Evolutionary conservation across 371 early-diverging fungal species (phyloP), one percentile per base, ranked within the genome.

Genomic region (Mortierella sp.): DNA sequence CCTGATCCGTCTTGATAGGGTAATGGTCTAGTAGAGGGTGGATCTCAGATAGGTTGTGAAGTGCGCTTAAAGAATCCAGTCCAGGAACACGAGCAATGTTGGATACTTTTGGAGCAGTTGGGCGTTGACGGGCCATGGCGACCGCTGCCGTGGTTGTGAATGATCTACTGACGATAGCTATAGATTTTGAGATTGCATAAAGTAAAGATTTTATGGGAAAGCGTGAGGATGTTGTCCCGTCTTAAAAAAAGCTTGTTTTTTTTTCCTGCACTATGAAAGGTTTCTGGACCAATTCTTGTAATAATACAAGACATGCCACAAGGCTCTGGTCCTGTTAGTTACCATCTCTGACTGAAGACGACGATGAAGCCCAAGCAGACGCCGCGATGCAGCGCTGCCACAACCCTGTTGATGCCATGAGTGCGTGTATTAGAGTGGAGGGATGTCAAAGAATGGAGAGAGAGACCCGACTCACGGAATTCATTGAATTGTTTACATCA

Each of bases 11-110:
- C 61, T 58, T 59, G 45, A 68, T 68, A 9, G 81, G 81, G 65
- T 80, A 74, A 28, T 80, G 81, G 29, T 80, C 81, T 49, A 80
- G 60, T 35, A 80, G 43, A 17, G 81, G 81, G 68, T 80, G 81
- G 45, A 80, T 80, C 65, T 74, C 71, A 13, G 75, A 68, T 19
- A 80, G 75, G 71, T 80, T 61, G 68, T 77, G 78, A 22, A 77
- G 68, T 13, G 55, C 49, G 28, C 45, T 54, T n/a, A 67, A 64
- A 12, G 40, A 13, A 32, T 77, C 76, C 19, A 76, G 53, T 62
- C 76, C 76, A 22, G 76, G 71, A 35, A 71, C 64, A 43, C 76
- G 76, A 23, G 71, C 59, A 42, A 61, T 47, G 13, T 34, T 60
- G 23, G 68, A 49, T 53, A 45, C 43, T 49, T 42, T 40, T 17